phyloP scores from a whole-genome alignment of 108 stramenopile genomes.

The Nitzschia inconspicua region DNA sequence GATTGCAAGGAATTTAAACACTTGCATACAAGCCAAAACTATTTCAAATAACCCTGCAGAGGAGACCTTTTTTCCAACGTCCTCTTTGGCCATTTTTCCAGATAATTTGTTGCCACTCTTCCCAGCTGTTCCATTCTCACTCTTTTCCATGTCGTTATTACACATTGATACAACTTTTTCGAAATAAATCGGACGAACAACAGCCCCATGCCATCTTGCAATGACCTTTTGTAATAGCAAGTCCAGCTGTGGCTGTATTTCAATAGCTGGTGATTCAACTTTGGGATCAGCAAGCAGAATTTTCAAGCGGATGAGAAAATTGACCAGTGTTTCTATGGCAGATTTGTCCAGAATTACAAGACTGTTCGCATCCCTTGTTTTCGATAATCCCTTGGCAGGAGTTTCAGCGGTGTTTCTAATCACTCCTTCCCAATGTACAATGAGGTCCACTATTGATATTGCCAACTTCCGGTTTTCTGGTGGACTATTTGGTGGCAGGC shows the following conservation, averaged over 20 bases:
- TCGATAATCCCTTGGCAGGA: background rate
- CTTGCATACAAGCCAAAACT: constrained; percentile 39
- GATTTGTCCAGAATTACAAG: constrained; percentile 12
- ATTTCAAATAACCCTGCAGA: constrained; percentile 10
- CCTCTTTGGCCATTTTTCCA: constrained; percentile 15
- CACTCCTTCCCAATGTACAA: constrained; percentile 77
- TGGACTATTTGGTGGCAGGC: constrained; percentile 67
- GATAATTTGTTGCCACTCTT: constrained; percentile 10
- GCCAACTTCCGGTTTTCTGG: constrained; percentile 72
- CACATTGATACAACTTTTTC: constrained; percentile 61
- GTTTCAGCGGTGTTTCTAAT: background rate
- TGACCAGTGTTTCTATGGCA: constrained; percentile 61
- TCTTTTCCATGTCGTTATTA: constrained; percentile 15
- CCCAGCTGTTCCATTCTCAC: background rate
- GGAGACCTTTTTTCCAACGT: constrained; percentile 11
- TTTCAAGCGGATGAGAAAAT: constrained; percentile 78
- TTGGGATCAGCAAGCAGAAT: constrained; percentile 70
- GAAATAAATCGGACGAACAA: constrained; percentile 45
- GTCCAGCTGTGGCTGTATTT: constrained; percentile 20
- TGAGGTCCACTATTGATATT: constrained; percentile 72
- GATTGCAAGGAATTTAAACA: constrained; percentile 31
- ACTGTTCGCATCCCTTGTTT: background rate
- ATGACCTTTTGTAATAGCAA: constrained; percentile 30
- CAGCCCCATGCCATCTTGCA: constrained; percentile 23
- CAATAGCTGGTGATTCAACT: constrained; percentile 7